Conservation (phyloP, 2,329 filamentous ascomycete genomes). For the Rhinocladiella mackenziei region DNA sequence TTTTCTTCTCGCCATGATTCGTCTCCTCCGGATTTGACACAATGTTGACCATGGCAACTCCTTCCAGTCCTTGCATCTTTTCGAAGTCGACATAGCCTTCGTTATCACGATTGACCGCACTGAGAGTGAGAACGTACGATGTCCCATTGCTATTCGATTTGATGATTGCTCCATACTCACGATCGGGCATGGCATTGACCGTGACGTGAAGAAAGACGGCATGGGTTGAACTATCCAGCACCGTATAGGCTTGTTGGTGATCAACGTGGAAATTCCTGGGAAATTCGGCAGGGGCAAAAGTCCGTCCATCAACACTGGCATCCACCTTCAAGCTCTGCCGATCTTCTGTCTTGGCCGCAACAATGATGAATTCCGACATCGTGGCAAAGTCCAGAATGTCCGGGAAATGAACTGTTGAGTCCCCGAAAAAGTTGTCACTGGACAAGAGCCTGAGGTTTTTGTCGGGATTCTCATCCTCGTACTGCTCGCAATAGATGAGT, state of each 20-base stretch:
- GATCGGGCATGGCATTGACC: conserved; percentile 61
- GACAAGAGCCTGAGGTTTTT: conserved; percentile 67
- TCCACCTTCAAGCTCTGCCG: conserved; percentile 68
- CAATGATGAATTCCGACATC: conserved; percentile 94
- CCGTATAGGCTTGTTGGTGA: conserved; percentile 80
- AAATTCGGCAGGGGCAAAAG: conserved; percentile 79
- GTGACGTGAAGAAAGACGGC: conserved; percentile 92
- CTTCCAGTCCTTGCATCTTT: conserved; percentile 88
- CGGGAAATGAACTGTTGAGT: conserved; percentile 58
- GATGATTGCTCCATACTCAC: conserved; percentile 78
- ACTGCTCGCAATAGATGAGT: conserved; percentile 63
- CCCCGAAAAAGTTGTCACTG: conserved; percentile 72
- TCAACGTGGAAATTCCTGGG: conserved; percentile 77
- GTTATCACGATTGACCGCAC: conserved; percentile 74
- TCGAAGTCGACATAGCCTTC: conserved; percentile 88
- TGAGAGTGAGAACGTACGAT: conserved; percentile 80
- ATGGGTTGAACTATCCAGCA: conserved; percentile 91
- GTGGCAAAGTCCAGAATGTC: conserved; percentile 83
- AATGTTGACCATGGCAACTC: conserved; percentile 80
- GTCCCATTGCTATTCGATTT: conserved; percentile 99
- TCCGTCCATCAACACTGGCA: conserved; percentile 77
- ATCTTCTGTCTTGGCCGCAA: conserved; percentile 61
- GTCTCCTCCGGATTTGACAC: conserved; percentile 69
- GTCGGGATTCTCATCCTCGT: conserved; percentile 58
- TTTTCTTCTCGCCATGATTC: conserved; percentile 64